A percentile compares a stretch with the other conserved stretches of the same genome.
Evolutionary conservation across 140 eudicot genomes (phyloP).

Genomic region (Stevia rebaudiana): DNA sequence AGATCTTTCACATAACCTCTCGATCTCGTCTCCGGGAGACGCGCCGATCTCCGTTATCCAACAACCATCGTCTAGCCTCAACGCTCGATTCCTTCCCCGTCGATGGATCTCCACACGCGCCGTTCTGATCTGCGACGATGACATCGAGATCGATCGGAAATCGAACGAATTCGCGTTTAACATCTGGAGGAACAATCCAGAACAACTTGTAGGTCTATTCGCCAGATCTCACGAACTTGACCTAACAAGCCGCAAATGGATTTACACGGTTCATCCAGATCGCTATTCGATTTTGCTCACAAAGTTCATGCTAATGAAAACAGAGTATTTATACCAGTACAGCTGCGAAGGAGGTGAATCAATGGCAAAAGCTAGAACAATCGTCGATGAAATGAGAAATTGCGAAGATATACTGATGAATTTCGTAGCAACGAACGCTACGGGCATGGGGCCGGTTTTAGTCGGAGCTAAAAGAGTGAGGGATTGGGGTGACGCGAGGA

Average conservation of each 20-base stretch:
- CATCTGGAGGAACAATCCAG: slow-evolving; percentile 48
- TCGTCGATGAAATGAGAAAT: slow-evolving; percentile 66
- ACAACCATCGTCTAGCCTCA: slow-evolving; percentile 52
- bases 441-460: slow-evolving; percentile 50
- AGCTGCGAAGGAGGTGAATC: slow-evolving; percentile 43
- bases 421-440: slow-evolving; percentile 58
- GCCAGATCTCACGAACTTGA: slow-evolving; percentile 82
- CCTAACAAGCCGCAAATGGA: slow-evolving; percentile 44
- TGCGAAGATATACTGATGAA: slow-evolving; percentile 98
- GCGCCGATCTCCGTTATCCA: slow-evolving; percentile 55
- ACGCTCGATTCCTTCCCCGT: slow-evolving; percentile 65
- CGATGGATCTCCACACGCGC: slow-evolving; percentile 55
- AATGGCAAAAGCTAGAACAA: slow-evolving; percentile 38
- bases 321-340: slow-evolving; percentile 43
- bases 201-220: slow-evolving; percentile 58
- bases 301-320: slow-evolving; percentile 57
- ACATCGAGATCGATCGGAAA: slow-evolving; percentile 41
- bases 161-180: slow-evolving; percentile 58
- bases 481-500: slow-evolving; percentile 83
- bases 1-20: slow-evolving; percentile 39
- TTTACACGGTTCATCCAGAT: slow-evolving; percentile 65
- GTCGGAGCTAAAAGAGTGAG: slow-evolving; percentile 61
- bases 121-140: slow-evolving; percentile 80
- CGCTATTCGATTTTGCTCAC: slow-evolving; percentile 70
- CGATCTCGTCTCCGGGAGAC: slow-evolving; percentile 38